Percentiles rank a stretch among this genome's conserved stretches.
phyloP scores from a whole-genome alignment of 2,329 filamentous ascomycete species.

The Cercospora brassicicola region DNA sequence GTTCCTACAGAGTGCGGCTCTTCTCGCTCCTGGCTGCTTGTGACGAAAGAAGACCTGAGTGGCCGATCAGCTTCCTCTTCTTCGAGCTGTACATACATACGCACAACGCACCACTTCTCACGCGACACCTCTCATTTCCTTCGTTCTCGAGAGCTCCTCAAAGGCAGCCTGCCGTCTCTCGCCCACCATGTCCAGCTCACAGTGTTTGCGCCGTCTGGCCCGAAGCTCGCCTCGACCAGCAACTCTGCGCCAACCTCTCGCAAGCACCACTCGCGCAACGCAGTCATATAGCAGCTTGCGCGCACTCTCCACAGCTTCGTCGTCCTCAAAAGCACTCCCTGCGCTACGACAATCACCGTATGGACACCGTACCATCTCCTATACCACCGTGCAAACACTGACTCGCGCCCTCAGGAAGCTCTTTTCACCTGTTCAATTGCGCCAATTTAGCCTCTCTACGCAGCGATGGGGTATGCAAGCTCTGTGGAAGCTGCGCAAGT shows the following conservation, averaged over 20 bases:
- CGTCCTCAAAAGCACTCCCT: slow-evolving; percentile 25
- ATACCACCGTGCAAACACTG: slow-evolving; percentile 21
- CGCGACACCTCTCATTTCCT: slow-evolving; percentile 12
- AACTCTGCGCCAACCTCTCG: slow-evolving; percentile 33
- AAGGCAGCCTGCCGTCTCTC: slow-evolving; percentile 33
- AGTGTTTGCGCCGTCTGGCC: slow-evolving; percentile 42
- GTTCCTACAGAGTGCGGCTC: background rate
- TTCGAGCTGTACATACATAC: slow-evolving; percentile 16
- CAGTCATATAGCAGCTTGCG: slow-evolving; percentile 28
- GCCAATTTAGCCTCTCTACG: slow-evolving; percentile 37
- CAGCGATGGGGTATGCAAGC: slow-evolving; percentile 12
- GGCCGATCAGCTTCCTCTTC: background rate
- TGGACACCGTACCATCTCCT: slow-evolving; percentile 4
- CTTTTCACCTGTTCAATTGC: slow-evolving; percentile 31
- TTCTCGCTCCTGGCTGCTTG: background rate
- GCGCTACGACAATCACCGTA: slow-evolving; percentile 27
- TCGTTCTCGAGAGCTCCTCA: slow-evolving; percentile 28
- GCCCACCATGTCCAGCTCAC: slow-evolving; percentile 41
- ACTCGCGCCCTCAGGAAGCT: slow-evolving; percentile 33
- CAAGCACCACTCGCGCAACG: slow-evolving; percentile 30
- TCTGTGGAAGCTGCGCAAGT: background rate
- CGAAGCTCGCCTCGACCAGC: slow-evolving; percentile 31
- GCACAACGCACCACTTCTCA: slow-evolving; percentile 10
- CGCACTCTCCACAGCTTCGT: slow-evolving; percentile 26
- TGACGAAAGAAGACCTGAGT: slow-evolving; percentile 9